phyloP scores from a whole-genome alignment of 164 flowering plant genomes.

The Taxillus chinensis region DNA sequence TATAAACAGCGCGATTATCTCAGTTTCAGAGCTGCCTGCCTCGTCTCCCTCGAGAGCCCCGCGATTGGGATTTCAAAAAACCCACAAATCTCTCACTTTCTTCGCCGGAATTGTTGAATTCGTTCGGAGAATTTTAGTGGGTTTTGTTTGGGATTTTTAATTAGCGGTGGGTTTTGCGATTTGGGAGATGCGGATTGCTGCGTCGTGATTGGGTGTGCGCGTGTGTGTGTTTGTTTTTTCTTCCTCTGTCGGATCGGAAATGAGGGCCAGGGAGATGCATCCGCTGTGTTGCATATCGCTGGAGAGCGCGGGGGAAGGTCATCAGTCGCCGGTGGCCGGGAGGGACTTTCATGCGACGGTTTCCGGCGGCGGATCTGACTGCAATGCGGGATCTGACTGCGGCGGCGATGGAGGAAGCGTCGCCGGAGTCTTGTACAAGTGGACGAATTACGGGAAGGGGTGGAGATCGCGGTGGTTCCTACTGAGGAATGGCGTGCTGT shows the following conservation, averaged over 20 bases:
- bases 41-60: not conserved
- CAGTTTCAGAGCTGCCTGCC: slow-evolving; percentile 24
- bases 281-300: slow-evolving; percentile 78
- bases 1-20: slow-evolving; percentile 2
- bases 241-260: slow-evolving; percentile 8
- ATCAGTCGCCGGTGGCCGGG: slow-evolving; percentile 26
- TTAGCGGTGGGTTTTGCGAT: too few species aligned
- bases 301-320: slow-evolving; percentile 42
- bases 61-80: not conserved
- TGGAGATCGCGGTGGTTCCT: slow-evolving; percentile 93
- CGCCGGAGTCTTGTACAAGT: slow-evolving; percentile 78
- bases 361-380: slow-evolving; percentile 39
- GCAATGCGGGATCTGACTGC: slow-evolving; percentile 17
- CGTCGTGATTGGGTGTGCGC: slow-evolving; percentile 1
- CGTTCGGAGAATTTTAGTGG: not conserved
- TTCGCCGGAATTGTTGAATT: not conserved
- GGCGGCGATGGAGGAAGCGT: slow-evolving; percentile 38
- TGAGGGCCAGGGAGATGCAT: slow-evolving; percentile 82
- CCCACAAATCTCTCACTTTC: not conserved
- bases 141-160: too few species aligned
- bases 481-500: slow-evolving; percentile 54
- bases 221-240: not conserved
- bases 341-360: slow-evolving; percentile 14
- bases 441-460: slow-evolving; percentile 94
- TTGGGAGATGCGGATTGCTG: slow-evolving; percentile 8